These are phyloP conservation scores for Mytilinidion resinicola DNA, from an alignment of 495 filamentous ascomycete species.

Conservation along the genomic window DNA sequence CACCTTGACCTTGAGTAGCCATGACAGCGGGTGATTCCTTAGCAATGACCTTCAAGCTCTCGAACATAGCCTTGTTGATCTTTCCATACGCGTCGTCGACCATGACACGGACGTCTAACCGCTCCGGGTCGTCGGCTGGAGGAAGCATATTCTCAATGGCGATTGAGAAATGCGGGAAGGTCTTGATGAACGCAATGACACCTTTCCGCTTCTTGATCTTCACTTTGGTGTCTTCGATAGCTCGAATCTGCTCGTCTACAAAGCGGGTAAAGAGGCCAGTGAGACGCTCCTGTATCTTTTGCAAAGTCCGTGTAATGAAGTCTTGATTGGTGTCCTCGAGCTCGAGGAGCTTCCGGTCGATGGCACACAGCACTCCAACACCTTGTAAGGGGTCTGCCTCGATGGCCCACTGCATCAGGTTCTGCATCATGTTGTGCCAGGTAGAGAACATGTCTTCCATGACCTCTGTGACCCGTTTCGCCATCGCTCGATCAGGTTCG, in stretches of 20 bases:
- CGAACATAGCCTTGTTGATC: constrained; percentile 94
- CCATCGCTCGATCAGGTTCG: constrained; percentile 79
- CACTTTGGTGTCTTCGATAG: constrained; percentile 97
- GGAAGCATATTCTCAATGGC: constrained; percentile 78
- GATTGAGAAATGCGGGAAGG: constrained; percentile 77
- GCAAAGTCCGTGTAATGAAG: constrained; percentile 70
- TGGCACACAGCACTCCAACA: constrained; percentile 73
- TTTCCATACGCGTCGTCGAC: constrained; percentile 83
- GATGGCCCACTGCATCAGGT: constrained; percentile 76
- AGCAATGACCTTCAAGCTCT: constrained; percentile 89
- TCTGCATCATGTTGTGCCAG: constrained; percentile 71
- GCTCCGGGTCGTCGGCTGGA: constrained; percentile 31
- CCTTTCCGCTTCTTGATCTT: constrained; percentile 98
- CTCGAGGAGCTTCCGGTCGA: constrained; percentile 69
- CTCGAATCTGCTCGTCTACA: constrained; percentile 87
- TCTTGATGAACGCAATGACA: constrained; percentile 86
- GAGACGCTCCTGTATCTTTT: constrained; percentile 71
- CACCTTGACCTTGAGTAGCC: constrained; percentile 24
- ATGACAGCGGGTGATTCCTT: constrained; percentile 72
- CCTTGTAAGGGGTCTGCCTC: constrained; percentile 82
- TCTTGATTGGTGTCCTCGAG: constrained; percentile 87
- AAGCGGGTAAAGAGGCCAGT: constrained; percentile 77
- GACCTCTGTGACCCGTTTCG: constrained; percentile 65
- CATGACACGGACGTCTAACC: constrained; percentile 54
- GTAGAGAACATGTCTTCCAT: constrained; percentile 86